Conservation (phyloP, 192 early-diverging fungal species). For the Backusella tarrabulga region DNA sequence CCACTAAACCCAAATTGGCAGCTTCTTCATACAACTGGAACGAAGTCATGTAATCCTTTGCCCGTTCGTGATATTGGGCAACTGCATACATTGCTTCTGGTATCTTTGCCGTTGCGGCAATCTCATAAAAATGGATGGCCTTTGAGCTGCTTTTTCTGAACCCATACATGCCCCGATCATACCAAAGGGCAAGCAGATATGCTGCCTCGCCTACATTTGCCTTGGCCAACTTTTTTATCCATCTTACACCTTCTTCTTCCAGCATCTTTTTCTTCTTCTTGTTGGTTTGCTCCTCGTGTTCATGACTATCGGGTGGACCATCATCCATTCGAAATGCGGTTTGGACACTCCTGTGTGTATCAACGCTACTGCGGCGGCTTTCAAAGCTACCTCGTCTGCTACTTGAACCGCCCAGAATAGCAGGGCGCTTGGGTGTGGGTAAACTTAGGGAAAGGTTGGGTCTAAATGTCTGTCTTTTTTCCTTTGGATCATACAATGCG, state of each 20-base stretch:
- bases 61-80: slow-evolving; percentile 60
- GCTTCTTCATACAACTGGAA: slow-evolving; percentile 53
- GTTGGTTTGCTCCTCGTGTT: neutral
- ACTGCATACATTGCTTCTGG: slow-evolving; percentile 65
- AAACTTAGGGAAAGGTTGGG: slow-evolving; percentile 4
- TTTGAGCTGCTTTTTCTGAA: slow-evolving; percentile 56
- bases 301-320: neutral
- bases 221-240: slow-evolving; percentile 67
- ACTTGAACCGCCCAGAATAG: neutral
- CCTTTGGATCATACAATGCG: slow-evolving; percentile 31
- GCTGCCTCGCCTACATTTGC: slow-evolving; percentile 68
- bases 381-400: slow-evolving; percentile 1
- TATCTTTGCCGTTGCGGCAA: slow-evolving; percentile 62
- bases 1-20: slow-evolving; percentile 62
- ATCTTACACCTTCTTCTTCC: slow-evolving; percentile 64
- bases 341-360: neutral
- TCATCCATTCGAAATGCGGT: neutral
- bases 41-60: slow-evolving; percentile 44
- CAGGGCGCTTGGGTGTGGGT: neutral
- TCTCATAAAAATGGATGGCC: slow-evolving; percentile 59
- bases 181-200: slow-evolving; percentile 69
- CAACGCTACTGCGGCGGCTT: slow-evolving; percentile 5
- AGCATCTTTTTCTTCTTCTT: slow-evolving; percentile 16
- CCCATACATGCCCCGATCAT: slow-evolving; percentile 60
- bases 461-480: neutral